Percentiles rank a stretch among this genome's conserved stretches.
phyloP scores from a whole-genome alignment of 495 filamentous ascomycete genomes.

The Penicillium chermesinum region DNA sequence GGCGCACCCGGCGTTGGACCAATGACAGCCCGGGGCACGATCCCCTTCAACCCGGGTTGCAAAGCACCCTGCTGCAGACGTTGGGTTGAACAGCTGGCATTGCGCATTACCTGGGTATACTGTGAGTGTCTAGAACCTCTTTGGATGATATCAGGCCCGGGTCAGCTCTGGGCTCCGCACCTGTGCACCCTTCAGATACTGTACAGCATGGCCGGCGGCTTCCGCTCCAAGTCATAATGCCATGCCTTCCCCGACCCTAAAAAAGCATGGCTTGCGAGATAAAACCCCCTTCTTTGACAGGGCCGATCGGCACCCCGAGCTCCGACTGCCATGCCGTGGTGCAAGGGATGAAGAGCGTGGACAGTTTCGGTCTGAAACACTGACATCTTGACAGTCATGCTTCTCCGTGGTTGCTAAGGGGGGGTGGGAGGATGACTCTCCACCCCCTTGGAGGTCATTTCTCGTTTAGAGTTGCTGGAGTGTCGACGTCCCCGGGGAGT shows the following conservation, averaged over 20 bases:
- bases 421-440: too few species aligned
- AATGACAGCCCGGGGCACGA: too few species aligned
- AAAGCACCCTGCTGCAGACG: neutral
- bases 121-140: neutral
- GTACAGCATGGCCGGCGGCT: too few species aligned
- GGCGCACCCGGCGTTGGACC: neutral
- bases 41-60: neutral
- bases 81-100: neutral
- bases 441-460: neutral
- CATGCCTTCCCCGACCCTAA: neutral
- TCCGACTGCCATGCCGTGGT: constrained; percentile 12
- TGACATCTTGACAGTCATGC: constrained; percentile 18
- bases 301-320: constrained; percentile 13
- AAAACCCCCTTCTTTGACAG: constrained; percentile 18
- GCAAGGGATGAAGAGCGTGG: constrained; percentile 15
- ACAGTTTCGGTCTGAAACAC: constrained; percentile 13
- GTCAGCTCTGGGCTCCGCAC: neutral
- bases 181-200: neutral
- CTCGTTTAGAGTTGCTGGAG: neutral
- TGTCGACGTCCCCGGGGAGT: neutral
- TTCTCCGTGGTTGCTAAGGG: constrained; percentile 1
- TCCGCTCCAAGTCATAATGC: too few species aligned
- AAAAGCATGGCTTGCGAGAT: neutral
- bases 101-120: neutral
- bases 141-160: neutral